Base-by-base conservation (phyloP, 2,329 filamentous ascomycete species). In the Fusarium nodosum region DNA sequence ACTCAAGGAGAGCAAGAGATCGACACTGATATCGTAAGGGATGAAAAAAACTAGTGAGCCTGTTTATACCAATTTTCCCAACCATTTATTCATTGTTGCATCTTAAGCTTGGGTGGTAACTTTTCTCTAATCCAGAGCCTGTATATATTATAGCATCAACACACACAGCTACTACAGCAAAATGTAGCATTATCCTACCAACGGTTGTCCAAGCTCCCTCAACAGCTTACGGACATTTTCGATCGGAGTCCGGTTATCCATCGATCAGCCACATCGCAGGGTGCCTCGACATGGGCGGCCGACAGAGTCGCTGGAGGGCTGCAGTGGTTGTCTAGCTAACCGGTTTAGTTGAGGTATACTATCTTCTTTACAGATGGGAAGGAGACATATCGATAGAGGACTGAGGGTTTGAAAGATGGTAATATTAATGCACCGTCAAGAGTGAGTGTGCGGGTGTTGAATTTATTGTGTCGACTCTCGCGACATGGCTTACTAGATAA, bases 401-500 rank as follows among this genome's bases (percentile, higher is more conserved):
- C 44, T 56, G 28, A 24, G 18, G 20, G 4, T 26, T 5, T 16
- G 12, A 12, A 39, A 28, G 4, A 28, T n/a, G 13, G 24, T 20
- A 5, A 51, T 15, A 51, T 28, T 20, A 51, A 5, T 38, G 9
- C 13, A 16, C 51, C 30, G n/a, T 36, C 33, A 39, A 22, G 4
- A 28, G 22, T 28, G 6, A 20, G 45, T 13, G 13, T 1, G 12
- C 4, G 12, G n/a, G 1, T 48, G 61, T 39, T 31, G 13, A 39
- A n/a, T 36, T 18, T 36, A 48, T 65, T 65, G 33, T 54, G 54
- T 60, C 61, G 16, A 52, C 34, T 34, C 46, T 5, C 31, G n/a
- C 10, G 20, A 15, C 30, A 50, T 34, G 42, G 47, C 61, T 52
- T 36, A n/a, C 13, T n/a, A 15, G 22, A 30, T 30, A 30, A 11